Evolutionary conservation across 768 basidiomycete genomes (phyloP), one percentile per base, ranked within the genome.

Genomic region (Cystobasidium tubakii): DNA sequence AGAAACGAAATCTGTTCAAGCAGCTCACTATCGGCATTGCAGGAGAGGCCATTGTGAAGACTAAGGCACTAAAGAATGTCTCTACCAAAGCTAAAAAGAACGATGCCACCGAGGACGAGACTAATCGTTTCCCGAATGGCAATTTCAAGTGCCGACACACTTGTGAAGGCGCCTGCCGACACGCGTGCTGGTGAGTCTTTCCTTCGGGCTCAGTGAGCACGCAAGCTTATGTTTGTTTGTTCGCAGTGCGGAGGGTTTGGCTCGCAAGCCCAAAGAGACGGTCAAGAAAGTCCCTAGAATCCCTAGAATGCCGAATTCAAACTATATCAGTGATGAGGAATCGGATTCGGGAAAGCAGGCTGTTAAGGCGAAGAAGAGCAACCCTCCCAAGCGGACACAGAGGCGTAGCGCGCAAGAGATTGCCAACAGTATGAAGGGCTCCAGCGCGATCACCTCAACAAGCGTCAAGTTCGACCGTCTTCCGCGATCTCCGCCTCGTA

Each of bases 141-240:
- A 76, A 71, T 55, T 78, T 34, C 66, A 72, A 71, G 0, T 78
- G 77, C 64, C 66, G 66, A 17, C 77, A 78, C 62, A 1, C 64
- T 1, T 78, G 77, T 43, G 34, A 73, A 54, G 62, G 65, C 29
- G 62, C 33, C 1, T 73, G 73, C 33, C 13, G 63, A n/a, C 73
- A 73, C 25, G 7, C 50, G 13, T 73, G 73, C 44, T 73, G 73
- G 31, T 42, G 33, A 31, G 34, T 50, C 3, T 12, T 50, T 19
- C 4, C 46, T 12, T 6, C 15, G 39, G 39, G 46, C 46, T n/a
- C 57, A 15, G 10, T 34, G 15, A 17, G 17, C 13, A 23, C 34
- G 7, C 6, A 64, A 64, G 4, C 33, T 64, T 64, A 25, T 64
- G 23, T n/a, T 9, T 43, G 7, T n/a, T n/a, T n/a, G n/a, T n/a